Evolutionary conservation across 305 asterid species (phyloP), one percentile per base, ranked within the genome.

Genomic region (Galium porrigens): DNA sequence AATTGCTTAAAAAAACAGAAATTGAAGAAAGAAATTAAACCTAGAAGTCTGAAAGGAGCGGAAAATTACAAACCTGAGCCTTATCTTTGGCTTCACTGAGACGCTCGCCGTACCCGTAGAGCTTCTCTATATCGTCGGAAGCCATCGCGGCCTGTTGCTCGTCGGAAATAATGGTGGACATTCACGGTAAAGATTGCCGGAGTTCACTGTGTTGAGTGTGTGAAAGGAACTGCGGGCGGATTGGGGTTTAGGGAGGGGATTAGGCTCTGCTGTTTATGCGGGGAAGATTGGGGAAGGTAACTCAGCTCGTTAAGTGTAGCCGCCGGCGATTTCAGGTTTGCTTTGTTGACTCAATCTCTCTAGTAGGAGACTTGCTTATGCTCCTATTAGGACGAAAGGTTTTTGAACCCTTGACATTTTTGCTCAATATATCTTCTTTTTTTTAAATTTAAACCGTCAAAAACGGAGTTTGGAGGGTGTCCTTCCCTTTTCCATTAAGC

Each of bases 31-130:
- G 0, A 41, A 11, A 8, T 0, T 52, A 79, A 78, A 83, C 76
- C 84, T 76, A 76, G 52, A 63, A 70, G 15, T 36, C 10, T 32
- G n/a, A 64, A 57, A 37, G 30, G 42, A 30, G n/a, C 59, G 20
- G 72, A 18, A 32, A 58, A 58, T 10, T 33, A 55, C 56, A 17
- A 17, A 86, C 97, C 97, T 84, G 84, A 39, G 89, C 85, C 83
- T 88, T 90, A 81, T 90, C 96, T 79, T 88, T 88, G 76, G 81
- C 85, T 70, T 83, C 90, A 73, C 74, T 88, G 74, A 90, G 94
- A 41, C 89, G 86, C 60, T 82, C 97, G 1, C 91, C 90, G 65
- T 80, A 90, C 82, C 82, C 94, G 72, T 90, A 90, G 59, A 90
- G 96, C 77, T 90, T 88, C 77, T 88, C 94, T 71, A 88, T 82